These are phyloP conservation scores for Fragaria vesca DNA, from an alignment of 306 rosid species.

Conservation along the genomic window DNA sequence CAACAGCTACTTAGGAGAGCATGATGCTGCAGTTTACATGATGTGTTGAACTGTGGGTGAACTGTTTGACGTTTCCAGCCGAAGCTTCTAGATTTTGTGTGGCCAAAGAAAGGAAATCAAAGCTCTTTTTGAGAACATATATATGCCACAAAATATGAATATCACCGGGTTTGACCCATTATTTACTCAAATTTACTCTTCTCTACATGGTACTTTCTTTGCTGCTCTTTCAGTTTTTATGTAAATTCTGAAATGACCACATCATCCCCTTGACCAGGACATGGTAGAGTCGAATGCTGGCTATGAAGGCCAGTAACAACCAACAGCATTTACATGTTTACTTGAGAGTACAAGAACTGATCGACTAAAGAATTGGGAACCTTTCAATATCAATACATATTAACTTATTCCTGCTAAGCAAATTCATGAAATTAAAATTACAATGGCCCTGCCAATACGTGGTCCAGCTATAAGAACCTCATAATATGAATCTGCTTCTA, in stretches of 20 bases:
- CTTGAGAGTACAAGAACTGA: neutral
- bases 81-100: neutral
- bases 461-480: neutral
- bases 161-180: neutral
- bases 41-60: neutral
- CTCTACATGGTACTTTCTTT: neutral
- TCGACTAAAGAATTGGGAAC: neutral
- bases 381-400: neutral
- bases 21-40: neutral
- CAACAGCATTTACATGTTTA: neutral
- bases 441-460: neutral
- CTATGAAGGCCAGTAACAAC: neutral
- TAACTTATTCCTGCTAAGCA: neutral
- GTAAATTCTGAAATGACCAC: neutral
- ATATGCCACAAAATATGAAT: neutral
- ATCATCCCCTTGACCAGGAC: neutral
- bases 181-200: neutral
- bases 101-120: neutral
- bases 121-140: neutral
- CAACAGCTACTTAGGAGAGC: slow-evolving; percentile 21
- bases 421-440: neutral
- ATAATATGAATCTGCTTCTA: neutral
- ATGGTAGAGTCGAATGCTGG: neutral
- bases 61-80: neutral
- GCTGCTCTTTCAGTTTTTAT: neutral